Percentiles rank a stretch among this genome's conserved stretches.
Evolutionary conservation across 345 rosid species (phyloP).

Genomic region (Corymbia maculata): DNA sequence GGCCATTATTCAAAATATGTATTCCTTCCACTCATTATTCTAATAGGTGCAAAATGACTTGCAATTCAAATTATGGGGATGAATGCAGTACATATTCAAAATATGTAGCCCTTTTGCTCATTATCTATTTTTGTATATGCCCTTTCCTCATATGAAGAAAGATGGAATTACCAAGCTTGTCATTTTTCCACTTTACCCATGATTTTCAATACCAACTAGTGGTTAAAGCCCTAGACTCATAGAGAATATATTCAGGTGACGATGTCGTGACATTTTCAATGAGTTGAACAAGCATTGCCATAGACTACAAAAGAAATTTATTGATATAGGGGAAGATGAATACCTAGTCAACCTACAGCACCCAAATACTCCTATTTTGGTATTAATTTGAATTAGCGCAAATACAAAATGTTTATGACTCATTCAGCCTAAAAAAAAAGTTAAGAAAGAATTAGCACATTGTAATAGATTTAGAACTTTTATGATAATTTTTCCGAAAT

Average conservation of each 20-base stretch:
- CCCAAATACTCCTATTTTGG: neutral
- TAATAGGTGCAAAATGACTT: too few species aligned
- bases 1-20: too few species aligned
- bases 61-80: too few species aligned
- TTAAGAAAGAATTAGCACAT: too few species aligned
- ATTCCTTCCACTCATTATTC: too few species aligned
- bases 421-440: too few species aligned
- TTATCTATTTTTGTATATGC: neutral
- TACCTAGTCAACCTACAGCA: constrained; percentile 96
- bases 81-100: too few species aligned
- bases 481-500: too few species aligned
- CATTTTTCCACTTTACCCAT: constrained; percentile 96
- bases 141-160: constrained; percentile 48
- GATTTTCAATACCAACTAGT: constrained; percentile 93
- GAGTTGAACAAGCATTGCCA: neutral
- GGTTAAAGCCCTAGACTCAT: constrained; percentile 93
- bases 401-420: too few species aligned
- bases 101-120: too few species aligned
- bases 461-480: too few species aligned
- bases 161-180: constrained; percentile 87
- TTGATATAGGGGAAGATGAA: constrained; percentile 67
- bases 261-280: neutral
- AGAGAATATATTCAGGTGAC: constrained; percentile 82
- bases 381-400: too few species aligned
- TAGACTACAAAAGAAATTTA: constrained; percentile 1